Percentiles rank a stretch among this genome's conserved stretches.
Conservation (phyloP, 306 rosid genomes). For the Malus asiatica region DNA sequence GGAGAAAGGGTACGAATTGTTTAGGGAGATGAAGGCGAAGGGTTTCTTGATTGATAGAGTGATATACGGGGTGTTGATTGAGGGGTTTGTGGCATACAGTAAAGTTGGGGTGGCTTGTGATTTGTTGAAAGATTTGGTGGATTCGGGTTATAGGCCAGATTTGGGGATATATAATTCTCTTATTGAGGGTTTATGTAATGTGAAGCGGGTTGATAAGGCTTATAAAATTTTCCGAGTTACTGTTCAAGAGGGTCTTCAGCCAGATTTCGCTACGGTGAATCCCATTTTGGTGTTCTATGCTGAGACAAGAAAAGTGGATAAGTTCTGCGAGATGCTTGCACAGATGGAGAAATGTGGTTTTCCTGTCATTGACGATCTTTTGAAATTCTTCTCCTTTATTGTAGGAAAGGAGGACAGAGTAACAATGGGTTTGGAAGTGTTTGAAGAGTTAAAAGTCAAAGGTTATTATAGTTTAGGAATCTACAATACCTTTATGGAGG, state of each 20-base stretch:
- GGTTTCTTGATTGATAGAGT: conserved; percentile 64
- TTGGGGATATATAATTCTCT: conserved; percentile 63
- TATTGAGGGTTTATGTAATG: conserved; percentile 64
- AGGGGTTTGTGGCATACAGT: conserved; percentile 52
- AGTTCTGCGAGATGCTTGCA: conserved; percentile 43
- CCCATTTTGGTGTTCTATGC: conserved; percentile 53
- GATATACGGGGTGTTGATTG: conserved; percentile 54
- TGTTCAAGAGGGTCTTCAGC: conserved; percentile 53
- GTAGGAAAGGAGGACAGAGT: conserved; percentile 42
- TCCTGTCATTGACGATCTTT: conserved; percentile 42
- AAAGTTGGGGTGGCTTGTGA: conserved; percentile 62
- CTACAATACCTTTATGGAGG: conserved; percentile 54
- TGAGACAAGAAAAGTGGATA: conserved; percentile 37
- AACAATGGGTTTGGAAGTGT: conserved; percentile 36
- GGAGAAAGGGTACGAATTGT: conserved; percentile 54
- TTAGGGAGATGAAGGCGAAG: conserved; percentile 75
- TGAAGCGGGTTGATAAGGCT: conserved; percentile 58
- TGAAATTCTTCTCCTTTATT: conserved; percentile 42
- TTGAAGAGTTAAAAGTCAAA: conserved; percentile 40
- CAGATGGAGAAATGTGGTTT: conserved; percentile 53
- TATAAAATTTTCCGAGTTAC: conserved; percentile 52
- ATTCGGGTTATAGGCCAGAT: conserved; percentile 70
- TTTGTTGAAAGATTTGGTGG: conserved; percentile 64
- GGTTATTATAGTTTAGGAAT: conserved; percentile 40
- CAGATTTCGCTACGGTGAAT: conserved; percentile 39